Evolutionary conservation across 768 basidiomycete genomes (phyloP).

Genomic region (Thelephora aurantiotincta): DNA sequence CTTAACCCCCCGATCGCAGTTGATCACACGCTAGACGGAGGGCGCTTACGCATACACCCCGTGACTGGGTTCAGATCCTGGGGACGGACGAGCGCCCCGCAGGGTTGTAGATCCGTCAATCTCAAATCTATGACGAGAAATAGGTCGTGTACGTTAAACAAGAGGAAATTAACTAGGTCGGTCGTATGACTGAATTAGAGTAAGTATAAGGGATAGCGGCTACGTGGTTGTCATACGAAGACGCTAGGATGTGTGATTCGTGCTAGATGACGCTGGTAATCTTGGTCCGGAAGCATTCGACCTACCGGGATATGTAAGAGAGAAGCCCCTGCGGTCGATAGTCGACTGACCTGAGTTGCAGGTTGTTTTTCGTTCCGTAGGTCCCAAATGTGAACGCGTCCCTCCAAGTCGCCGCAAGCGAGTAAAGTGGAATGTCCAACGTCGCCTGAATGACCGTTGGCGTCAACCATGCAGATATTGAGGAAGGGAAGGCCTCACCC

Average conservation of each 20-base stretch:
- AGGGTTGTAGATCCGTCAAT: not conserved
- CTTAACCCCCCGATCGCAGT: no score
- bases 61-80: no score
- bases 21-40: no score
- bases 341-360: slow-evolving; percentile 11
- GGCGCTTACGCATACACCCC: no score
- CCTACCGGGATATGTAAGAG: slow-evolving; percentile 14
- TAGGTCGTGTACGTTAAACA: no score
- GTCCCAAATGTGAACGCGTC: slow-evolving; percentile 33
- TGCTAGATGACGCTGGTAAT: slow-evolving; percentile 24
- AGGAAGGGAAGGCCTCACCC: slow-evolving; percentile 18
- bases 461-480: not conserved
- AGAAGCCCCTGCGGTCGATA: not conserved
- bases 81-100: not conserved
- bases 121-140: not conserved
- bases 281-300: slow-evolving; percentile 20
- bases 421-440: slow-evolving; percentile 16
- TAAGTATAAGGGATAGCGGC: slow-evolving; percentile 11
- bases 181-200: not conserved
- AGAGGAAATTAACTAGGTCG: no score
- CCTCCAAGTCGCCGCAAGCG: slow-evolving; percentile 28
- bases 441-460: slow-evolving; percentile 7
- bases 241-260: slow-evolving; percentile 21
- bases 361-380: slow-evolving; percentile 21
- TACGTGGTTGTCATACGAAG: slow-evolving; percentile 25